These are phyloP conservation scores for Acarospora socialis DNA, from an alignment of 2,329 filamentous ascomycete species.

Conservation along the genomic window DNA sequence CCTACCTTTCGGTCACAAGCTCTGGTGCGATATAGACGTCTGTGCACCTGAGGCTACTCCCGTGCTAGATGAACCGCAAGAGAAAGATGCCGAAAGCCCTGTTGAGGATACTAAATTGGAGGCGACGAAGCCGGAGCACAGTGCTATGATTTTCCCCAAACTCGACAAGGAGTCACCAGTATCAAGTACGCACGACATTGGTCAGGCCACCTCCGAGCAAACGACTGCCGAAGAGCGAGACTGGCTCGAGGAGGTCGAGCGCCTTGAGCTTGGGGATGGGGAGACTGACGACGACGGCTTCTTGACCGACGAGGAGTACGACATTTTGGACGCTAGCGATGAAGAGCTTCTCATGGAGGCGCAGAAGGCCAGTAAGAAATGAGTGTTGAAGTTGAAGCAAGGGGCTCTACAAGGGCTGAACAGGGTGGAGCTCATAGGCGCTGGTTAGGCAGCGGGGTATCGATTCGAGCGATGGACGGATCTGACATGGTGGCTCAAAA, in stretches of 20 bases:
- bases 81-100: slow-evolving; percentile 6
- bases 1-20: slow-evolving; percentile 72
- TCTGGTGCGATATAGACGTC: slow-evolving; percentile 89
- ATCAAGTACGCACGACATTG: slow-evolving; percentile 56
- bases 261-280: slow-evolving; percentile 36
- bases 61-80: slow-evolving; percentile 6
- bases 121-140: slow-evolving; percentile 28
- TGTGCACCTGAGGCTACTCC: slow-evolving; percentile 19
- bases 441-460: not conserved
- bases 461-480: too few relatives aligned
- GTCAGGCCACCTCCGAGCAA: slow-evolving; percentile 19
- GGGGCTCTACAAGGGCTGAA: too few relatives aligned
- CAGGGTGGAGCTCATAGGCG: not conserved
- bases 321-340: slow-evolving; percentile 88
- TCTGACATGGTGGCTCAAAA: too few relatives aligned
- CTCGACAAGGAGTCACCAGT: slow-evolving; percentile 85
- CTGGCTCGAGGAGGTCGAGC: slow-evolving; percentile 44
- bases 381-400: too few relatives aligned
- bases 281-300: slow-evolving; percentile 51
- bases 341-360: slow-evolving; percentile 56
- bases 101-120: slow-evolving; percentile 16
- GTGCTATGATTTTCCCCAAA: slow-evolving; percentile 92
- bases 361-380: slow-evolving; percentile 14
- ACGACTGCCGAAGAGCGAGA: slow-evolving; percentile 37
- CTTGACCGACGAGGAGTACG: slow-evolving; percentile 95